phyloP scores from a whole-genome alignment of 2,329 filamentous ascomycete genomes.

The Phaeoacremonium minimum region DNA sequence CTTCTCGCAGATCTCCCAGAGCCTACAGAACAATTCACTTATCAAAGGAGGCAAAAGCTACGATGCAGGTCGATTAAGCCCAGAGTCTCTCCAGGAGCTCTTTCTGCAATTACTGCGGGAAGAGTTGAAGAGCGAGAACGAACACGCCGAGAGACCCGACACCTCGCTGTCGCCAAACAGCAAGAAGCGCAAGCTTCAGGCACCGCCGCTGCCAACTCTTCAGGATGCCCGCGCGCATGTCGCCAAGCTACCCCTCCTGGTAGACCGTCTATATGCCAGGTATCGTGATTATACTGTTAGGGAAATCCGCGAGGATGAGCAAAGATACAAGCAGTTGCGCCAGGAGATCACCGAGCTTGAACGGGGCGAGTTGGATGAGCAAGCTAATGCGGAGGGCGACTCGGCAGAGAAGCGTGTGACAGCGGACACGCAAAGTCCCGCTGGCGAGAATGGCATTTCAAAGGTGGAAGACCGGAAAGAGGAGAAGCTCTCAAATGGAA shows the following conservation, averaged over 20 bases:
- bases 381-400: conserved; percentile 13
- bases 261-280: conserved; percentile 68
- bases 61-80: conserved; percentile 68
- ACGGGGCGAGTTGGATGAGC: conserved; percentile 29
- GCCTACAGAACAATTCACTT: conserved; percentile 69
- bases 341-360: conserved; percentile 67
- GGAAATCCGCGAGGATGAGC: conserved; percentile 72
- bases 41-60: conserved; percentile 68
- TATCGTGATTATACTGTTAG: conserved; percentile 68
- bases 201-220: conserved; percentile 58
- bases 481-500: no score
- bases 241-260: conserved; percentile 64
- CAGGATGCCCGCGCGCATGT: conserved; percentile 63
- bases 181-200: conserved; percentile 72
- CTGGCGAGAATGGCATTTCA: no score
- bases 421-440: no score
- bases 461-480: neutral
- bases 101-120: conserved; percentile 75
- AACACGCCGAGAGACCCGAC: conserved; percentile 30
- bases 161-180: conserved; percentile 49
- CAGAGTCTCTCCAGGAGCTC: conserved; percentile 73
- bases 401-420: neutral
- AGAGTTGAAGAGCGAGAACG: conserved; percentile 53
- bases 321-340: conserved; percentile 57
- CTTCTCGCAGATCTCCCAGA: conserved; percentile 37